These are phyloP conservation scores for Ophiosphaerella narmari DNA, from an alignment of 2,329 filamentous ascomycete species.

Conservation along the genomic window DNA sequence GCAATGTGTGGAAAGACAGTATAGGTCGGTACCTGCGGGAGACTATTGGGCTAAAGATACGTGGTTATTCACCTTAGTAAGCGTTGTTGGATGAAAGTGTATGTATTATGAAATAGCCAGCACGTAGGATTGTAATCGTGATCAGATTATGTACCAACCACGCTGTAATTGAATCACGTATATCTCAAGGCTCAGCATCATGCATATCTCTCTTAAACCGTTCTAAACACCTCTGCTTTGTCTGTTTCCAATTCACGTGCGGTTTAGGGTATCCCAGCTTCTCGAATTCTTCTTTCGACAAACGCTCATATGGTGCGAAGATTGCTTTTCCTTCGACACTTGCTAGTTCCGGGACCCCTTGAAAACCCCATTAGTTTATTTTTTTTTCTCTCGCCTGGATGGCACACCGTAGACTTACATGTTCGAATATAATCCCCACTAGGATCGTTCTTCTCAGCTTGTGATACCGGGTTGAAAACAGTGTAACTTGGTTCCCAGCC, in stretches of 20 bases:
- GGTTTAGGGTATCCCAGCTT: conserved; percentile 53
- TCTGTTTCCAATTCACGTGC: conserved; percentile 53
- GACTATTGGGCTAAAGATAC: no score
- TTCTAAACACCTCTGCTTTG: conserved; percentile 49
- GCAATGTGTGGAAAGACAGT: no score
- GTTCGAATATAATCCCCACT: conserved; percentile 46
- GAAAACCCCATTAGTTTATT: neutral
- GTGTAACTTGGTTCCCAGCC: conserved; percentile 59
- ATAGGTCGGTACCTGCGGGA: no score
- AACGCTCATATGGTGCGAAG: conserved; percentile 53
- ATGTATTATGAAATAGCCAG: no score
- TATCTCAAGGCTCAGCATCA: conserved; percentile 29
- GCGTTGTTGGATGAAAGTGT: no score
- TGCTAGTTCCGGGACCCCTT: conserved; percentile 45
- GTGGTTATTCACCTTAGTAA: no score
- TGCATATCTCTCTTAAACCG: conserved; percentile 52
- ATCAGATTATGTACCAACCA: no score
- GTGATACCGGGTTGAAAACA: conserved; percentile 51
- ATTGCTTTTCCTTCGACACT: conserved; percentile 53
- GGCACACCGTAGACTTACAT: conserved; percentile 19
- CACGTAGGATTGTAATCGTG: no score
- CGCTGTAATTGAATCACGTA: no score
- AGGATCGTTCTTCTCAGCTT: conserved; percentile 47
- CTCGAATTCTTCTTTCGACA: conserved; percentile 55
- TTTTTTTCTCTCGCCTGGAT: no score